Base-by-base conservation (phyloP, 2,329 filamentous ascomycete genomes). In the Fusarium fujikuroi region DNA sequence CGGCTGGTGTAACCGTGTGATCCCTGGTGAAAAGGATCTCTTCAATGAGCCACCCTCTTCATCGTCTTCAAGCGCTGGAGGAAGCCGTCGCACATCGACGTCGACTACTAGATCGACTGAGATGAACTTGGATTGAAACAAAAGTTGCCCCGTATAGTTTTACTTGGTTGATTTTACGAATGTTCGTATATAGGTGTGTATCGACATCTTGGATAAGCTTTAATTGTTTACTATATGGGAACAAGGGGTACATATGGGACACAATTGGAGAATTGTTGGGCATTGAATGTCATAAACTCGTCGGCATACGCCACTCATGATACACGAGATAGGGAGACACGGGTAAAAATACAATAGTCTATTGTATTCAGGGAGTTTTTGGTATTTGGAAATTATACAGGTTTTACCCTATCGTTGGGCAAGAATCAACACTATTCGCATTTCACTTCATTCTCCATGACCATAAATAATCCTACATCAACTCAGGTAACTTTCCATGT, bases 1-100 rank as follows among this genome's bases (percentile, higher is more conserved):
- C 81, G 94, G 93, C 0, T 98, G 95, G 95, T 98, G 95, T 81
- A 90, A 87, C 81, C 87, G 94, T 69, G 91, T 94, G 7, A 89
- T 97, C 59, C 91, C 91, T 0, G 87, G 90, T 5, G 80, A 82
- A 44, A 84, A 83, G 72, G 88, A 90, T 46, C 63, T 77, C 21
- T 67, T 68, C 23, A 79, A 78, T 52, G 74, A 75, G 59, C 57
- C 75, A 19, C 52, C 66, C 7, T 79, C 77, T 32, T 76, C 78
- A 9, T 77, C 76, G 1, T 76, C 76, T 30, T 77, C 76, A 11
- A 76, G 72, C 21, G 70, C 65, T 16, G 72, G 74, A 30, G 60
- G 75, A 10, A 76, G 69, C 42, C 73, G 75, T 12, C 70, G 75
- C 10, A 67, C 76, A 10, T 78, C 76, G 8, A 77, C 72, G 14